These are phyloP conservation scores for Neofusicoccum sp. DNA, from an alignment of 2,329 filamentous ascomycete genomes.

Conservation along the genomic window DNA sequence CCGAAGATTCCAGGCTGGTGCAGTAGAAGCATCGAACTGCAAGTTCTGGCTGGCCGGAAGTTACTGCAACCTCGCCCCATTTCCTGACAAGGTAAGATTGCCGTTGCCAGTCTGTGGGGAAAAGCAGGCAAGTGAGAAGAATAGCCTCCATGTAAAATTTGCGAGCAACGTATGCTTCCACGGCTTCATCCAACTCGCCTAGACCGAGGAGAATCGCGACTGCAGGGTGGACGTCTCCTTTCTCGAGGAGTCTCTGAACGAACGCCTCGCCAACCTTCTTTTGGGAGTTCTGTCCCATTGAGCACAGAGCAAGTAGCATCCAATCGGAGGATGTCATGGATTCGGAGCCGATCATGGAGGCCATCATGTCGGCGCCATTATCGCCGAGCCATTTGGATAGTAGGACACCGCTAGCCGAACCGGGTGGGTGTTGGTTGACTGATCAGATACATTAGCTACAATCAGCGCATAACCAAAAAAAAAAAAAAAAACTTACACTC, in stretches of 20 bases:
- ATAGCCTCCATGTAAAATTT: slow-evolving; percentile 92
- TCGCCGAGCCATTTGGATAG: slow-evolving; percentile 93
- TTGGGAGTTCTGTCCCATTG: slow-evolving; percentile 75
- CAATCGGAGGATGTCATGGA: slow-evolving; percentile 94
- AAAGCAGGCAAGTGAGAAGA: slow-evolving; percentile 80
- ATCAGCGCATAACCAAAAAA: background rate
- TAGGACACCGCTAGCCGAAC: slow-evolving; percentile 78
- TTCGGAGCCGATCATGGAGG: slow-evolving; percentile 71
- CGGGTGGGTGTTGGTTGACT: slow-evolving; percentile 70
- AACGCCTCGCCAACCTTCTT: slow-evolving; percentile 91
- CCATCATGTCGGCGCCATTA: slow-evolving; percentile 77
- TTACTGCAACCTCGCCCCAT: slow-evolving; percentile 92
- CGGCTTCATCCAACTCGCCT: slow-evolving; percentile 89
- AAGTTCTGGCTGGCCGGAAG: slow-evolving; percentile 83
- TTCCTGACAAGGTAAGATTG: slow-evolving; percentile 86
- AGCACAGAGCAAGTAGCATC: slow-evolving; percentile 92
- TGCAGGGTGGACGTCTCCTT: slow-evolving; percentile 87
- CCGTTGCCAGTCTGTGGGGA: slow-evolving; percentile 85
- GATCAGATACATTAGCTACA: slow-evolving; percentile 28
- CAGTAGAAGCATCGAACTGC: slow-evolving; percentile 94
- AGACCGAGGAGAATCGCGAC: slow-evolving; percentile 91
- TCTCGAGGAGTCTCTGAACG: slow-evolving; percentile 85
- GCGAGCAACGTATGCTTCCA: slow-evolving; percentile 93
- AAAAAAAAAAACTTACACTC: slow-evolving; percentile 58
- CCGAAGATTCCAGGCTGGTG: slow-evolving; percentile 79